These are phyloP conservation scores for Torulaspora maleeae DNA, from an alignment of 805 yeast genomes.

Conservation along the genomic window DNA sequence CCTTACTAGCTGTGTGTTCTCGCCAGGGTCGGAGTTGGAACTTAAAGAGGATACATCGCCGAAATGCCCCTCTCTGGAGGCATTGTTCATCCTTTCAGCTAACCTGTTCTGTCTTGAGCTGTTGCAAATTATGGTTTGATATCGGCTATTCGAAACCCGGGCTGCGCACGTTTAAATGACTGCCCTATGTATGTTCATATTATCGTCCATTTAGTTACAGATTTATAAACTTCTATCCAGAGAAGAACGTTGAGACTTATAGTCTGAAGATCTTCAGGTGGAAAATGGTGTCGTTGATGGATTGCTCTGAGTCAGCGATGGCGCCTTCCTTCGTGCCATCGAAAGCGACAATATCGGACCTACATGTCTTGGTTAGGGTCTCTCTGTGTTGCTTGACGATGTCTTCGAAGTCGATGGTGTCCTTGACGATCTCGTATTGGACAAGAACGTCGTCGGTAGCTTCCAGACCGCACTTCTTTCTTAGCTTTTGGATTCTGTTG, in stretches of 20 bases:
- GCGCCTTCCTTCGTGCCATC: slow-evolving; percentile 45
- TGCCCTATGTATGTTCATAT: too few species aligned
- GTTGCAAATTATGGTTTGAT: neutral
- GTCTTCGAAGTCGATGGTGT: slow-evolving; percentile 56
- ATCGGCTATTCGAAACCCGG: too few species aligned
- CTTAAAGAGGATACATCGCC: neutral
- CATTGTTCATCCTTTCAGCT: neutral
- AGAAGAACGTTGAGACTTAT: slow-evolving; percentile 28
- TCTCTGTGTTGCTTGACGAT: slow-evolving; percentile 62
- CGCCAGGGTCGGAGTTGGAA: neutral
- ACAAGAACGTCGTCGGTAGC: slow-evolving; percentile 94
- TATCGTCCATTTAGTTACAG: neutral
- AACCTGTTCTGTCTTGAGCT: neutral
- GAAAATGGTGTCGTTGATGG: slow-evolving; percentile 73
- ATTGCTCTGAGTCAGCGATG: slow-evolving; percentile 85
- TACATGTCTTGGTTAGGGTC: slow-evolving; percentile 71
- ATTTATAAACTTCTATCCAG: slow-evolving; percentile 2
- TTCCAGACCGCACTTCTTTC: slow-evolving; percentile 92
- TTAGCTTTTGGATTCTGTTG: slow-evolving; percentile 94
- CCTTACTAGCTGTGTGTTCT: neutral
- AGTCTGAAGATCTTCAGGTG: slow-evolving; percentile 71
- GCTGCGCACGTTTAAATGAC: too few species aligned
- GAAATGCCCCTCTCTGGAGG: neutral
- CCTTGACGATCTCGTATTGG: slow-evolving; percentile 63
- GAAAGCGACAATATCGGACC: slow-evolving; percentile 45